phyloP scores from a whole-genome alignment of 768 basidiomycete species.

The Russula virescens region DNA sequence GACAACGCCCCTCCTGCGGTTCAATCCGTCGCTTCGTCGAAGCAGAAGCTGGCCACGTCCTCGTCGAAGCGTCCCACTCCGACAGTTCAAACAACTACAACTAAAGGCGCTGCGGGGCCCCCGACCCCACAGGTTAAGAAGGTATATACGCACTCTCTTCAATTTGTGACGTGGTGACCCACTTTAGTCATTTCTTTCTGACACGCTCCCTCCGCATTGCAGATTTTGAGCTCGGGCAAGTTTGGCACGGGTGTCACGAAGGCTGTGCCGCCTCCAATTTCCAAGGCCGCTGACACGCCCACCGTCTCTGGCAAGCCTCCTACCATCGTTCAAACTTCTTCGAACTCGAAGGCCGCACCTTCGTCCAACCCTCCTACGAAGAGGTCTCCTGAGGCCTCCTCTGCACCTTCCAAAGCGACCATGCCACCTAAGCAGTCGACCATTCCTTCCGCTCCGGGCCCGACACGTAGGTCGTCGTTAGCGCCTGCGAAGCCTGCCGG shows the following conservation, averaged over 20 bases:
- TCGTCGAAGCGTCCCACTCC: constrained; percentile 31
- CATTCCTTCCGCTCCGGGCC: constrained; percentile 3
- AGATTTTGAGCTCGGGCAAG: constrained; percentile 24
- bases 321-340: constrained; percentile 28
- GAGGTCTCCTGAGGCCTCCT: constrained; percentile 32
- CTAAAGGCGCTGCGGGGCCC: constrained; percentile 42
- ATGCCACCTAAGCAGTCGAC: constrained; percentile 24
- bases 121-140: constrained; percentile 61
- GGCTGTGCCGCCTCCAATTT: constrained; percentile 32
- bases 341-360: constrained; percentile 32
- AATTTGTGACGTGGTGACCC: constrained; percentile 9
- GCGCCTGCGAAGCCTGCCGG: constrained; percentile 29
- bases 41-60: constrained; percentile 24
- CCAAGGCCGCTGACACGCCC: constrained; percentile 39
- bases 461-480: constrained; percentile 33
- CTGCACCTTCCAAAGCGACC: constrained; percentile 20
- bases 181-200: constrained; percentile 25
- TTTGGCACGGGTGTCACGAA: constrained; percentile 36
- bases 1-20: constrained; percentile 16
- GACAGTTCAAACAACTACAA: constrained; percentile 36
- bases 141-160: constrained; percentile 38
- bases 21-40: constrained; percentile 24
- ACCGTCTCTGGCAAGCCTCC: constrained; percentile 28
- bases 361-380: neutral
- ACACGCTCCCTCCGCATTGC: constrained; percentile 14